phyloP scores from a whole-genome alignment of 2,329 filamentous ascomycete species.

The Scedosporium minutisporum region DNA sequence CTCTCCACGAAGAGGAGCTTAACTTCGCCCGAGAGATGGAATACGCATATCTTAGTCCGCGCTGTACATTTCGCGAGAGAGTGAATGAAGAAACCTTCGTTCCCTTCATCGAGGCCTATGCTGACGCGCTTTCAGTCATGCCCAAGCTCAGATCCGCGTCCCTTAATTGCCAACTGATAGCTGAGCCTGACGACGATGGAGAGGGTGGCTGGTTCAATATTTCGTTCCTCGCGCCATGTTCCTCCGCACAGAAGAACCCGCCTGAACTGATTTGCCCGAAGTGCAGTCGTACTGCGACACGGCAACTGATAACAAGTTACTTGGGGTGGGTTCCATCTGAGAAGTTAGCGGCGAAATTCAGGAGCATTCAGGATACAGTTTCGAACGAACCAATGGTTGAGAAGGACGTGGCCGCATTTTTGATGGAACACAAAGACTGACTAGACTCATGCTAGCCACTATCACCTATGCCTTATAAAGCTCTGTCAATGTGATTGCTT shows the following conservation, averaged over 20 bases:
- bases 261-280: not conserved
- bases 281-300: not conserved
- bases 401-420: not conserved
- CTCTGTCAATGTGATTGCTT: no score
- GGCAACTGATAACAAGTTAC: not conserved
- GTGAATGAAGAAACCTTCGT: not conserved
- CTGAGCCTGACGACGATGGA: not conserved
- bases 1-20: not conserved
- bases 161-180: not conserved
- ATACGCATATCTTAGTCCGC: not conserved
- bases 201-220: not conserved
- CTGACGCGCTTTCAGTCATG: not conserved
- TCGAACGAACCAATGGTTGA: not conserved
- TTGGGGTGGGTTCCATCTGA: not conserved
- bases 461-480: no score
- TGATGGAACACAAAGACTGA: not conserved
- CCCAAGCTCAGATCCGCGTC: not conserved
- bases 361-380: not conserved
- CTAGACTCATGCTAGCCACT: not conserved
- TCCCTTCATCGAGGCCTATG: not conserved
- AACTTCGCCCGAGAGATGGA: not conserved
- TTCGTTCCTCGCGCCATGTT: not conserved
- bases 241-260: not conserved
- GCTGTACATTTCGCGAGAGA: not conserved
- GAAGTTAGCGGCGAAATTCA: not conserved